Evolutionary conservation across 1,139 yeast genomes (phyloP), one percentile per base, ranked within the genome.

Genomic region (Hemisphaericaspora xylanilytica): DNA sequence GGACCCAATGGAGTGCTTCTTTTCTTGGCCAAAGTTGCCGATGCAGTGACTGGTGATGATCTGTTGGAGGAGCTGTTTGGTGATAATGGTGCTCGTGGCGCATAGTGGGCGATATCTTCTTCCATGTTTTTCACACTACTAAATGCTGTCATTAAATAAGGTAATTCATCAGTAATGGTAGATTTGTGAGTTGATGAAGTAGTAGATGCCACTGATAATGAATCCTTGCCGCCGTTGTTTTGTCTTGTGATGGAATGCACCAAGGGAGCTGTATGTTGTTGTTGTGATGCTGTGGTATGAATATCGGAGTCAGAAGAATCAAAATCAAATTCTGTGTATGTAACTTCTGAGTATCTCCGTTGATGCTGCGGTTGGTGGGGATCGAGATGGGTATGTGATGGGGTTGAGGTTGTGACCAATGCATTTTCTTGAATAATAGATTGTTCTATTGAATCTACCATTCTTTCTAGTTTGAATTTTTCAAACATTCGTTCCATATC

Each of bases 401-500:
- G 13, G 24, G 35, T 26, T 37, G 34, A 7, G 34, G 32, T 8
- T 25, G 28, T 32, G 35, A 25, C 25, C 32, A 36, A 25, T 39
- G 38, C 17, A 28, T 38, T 13, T 8, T 39, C 41, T 37, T 47
- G 42, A 16, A 48, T 38, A 9, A 25, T 12, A 22, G 44, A 35
- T 32, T 39, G 31, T 10, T 28, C 21, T 16, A 28, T 28, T 15
- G 26, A 47, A 36, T 58, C 61, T 36, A 53, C 58, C 14, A 59
- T 56, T 33, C 56, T 59, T 39, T 71, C 75, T 32, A 67, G 47
- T 47, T 69, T 70, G 51, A 63, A 70, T 1, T 65, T 70, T 31
- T 77, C 80, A 55, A 77, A 78, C 83, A 79, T 79, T 50, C 75
- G 73, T 49, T 78, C 84, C 65, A 79, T 74, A 50, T 79, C 84